Evolutionary conservation across 2,329 filamentous ascomycete genomes (phyloP).

Genomic region (Cadophora sp.): DNA sequence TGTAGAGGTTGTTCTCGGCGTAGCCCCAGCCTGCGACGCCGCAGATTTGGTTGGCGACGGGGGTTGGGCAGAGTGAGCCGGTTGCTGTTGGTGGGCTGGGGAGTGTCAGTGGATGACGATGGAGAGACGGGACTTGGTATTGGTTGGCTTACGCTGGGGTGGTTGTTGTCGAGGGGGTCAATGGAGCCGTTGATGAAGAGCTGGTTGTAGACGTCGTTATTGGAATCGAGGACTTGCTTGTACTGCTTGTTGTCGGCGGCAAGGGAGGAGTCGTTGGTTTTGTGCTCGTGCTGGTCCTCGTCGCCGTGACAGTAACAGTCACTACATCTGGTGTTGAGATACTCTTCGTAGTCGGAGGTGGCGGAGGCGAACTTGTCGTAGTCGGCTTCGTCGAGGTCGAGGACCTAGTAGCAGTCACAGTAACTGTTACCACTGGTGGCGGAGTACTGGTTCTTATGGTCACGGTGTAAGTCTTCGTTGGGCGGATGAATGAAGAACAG

Average conservation of each 20-base stretch:
- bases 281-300: neutral
- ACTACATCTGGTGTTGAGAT: neutral
- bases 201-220: neutral
- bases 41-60: conserved; percentile 21
- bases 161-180: no score
- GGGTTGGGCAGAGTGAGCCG: conserved; percentile 24
- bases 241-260: neutral
- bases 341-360: neutral
- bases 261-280: neutral
- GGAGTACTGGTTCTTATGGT: conserved; percentile 18
- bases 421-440: conserved; percentile 12
- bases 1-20: conserved; percentile 31
- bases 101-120: neutral
- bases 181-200: no score
- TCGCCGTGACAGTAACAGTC: neutral
- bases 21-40: conserved; percentile 31
- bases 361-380: neutral
- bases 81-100: conserved; percentile 11
- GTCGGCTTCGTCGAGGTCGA: conserved; percentile 6
- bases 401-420: conserved; percentile 11
- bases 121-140: neutral
- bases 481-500: conserved; percentile 25
- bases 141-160: no score
- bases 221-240: neutral
- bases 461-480: conserved; percentile 21